Evolutionary conservation across 306 rosid species (phyloP).

Genomic region (Trifolium fragiferum): DNA sequence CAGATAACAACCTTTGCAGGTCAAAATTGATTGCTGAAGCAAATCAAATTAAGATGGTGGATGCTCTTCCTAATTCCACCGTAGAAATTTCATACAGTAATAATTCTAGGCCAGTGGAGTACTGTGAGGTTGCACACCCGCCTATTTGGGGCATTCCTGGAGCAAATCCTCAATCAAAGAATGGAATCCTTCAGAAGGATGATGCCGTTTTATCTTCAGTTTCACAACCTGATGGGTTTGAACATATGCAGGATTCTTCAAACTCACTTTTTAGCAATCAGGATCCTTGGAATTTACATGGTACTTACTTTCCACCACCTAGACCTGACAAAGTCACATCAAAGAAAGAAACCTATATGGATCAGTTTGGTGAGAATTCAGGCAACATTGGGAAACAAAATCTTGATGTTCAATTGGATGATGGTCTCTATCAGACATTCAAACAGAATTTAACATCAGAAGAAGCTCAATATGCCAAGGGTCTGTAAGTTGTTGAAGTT

Average conservation of each 20-base stretch:
- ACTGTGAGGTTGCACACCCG: conserved; percentile 58
- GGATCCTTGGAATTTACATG: conserved; percentile 84
- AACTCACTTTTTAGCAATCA: conserved; percentile 90
- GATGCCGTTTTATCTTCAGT: conserved; percentile 46
- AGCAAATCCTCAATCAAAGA: conserved; percentile 55
- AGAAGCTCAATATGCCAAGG: conserved; percentile 57
- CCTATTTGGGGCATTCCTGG: conserved; percentile 67
- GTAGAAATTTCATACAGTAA: conserved; percentile 50
- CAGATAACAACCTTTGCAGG: conserved; percentile 49
- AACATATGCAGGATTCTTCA: conserved; percentile 65
- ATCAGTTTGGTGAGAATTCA: conserved; percentile 59
- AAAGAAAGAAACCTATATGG: conserved; percentile 57
- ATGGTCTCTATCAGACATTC: conserved; percentile 52
- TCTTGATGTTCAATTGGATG: conserved; percentile 54
- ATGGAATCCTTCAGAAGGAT: conserved; percentile 54
- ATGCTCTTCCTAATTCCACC: conserved; percentile 48
- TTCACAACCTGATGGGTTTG: conserved; percentile 50
- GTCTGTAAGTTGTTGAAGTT: conserved; percentile 45
- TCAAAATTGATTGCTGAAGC: conserved; percentile 47
- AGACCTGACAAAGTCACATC: conserved; percentile 60
- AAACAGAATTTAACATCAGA: conserved; percentile 59
- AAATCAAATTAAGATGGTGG: conserved; percentile 47
- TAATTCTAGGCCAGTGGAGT: conserved; percentile 59
- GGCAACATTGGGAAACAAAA: conserved; percentile 56
- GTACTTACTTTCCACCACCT: conserved; percentile 76